Percentiles rank a stretch among this genome's conserved stretches.
phyloP scores from a whole-genome alignment of 768 basidiomycete species.

The Amanita thiersii region DNA sequence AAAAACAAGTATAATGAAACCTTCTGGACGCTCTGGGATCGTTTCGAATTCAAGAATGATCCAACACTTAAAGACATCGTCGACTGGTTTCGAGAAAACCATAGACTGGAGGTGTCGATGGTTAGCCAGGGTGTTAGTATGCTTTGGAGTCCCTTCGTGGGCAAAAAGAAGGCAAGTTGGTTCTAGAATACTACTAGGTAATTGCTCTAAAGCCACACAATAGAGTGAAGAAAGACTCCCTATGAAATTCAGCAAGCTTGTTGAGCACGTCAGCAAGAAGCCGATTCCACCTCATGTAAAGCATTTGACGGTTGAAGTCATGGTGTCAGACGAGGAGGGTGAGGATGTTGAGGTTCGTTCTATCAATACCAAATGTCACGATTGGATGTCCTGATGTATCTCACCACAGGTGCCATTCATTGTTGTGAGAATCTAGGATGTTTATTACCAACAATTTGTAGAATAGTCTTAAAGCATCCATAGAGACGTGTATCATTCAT shows the following conservation, averaged over 20 bases:
- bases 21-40: conserved; percentile 98
- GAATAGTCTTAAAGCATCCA: no score
- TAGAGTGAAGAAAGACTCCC: conserved; percentile 82
- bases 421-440: conserved; percentile 52
- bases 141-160: conserved; percentile 93
- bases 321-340: conserved; percentile 86
- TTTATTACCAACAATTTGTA: background rate
- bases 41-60: conserved; percentile 87
- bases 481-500: no score
- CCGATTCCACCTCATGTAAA: conserved; percentile 76
- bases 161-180: conserved; percentile 78
- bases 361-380: background rate
- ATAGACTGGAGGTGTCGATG: conserved; percentile 89
- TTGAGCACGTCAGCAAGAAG: conserved; percentile 93
- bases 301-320: conserved; percentile 87
- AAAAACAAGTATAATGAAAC: conserved; percentile 84
- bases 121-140: conserved; percentile 96
- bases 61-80: conserved; percentile 84
- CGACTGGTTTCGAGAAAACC: conserved; percentile 73
- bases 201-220: background rate
- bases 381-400: conserved; percentile 5
- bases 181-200: conserved; percentile 2
- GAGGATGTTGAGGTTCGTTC: conserved; percentile 86
- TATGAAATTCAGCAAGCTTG: conserved; percentile 87
- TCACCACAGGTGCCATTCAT: conserved; percentile 69